Base-by-base conservation (phyloP, 139 green algal genomes). In the Prasinococcaceae sp. region DNA sequence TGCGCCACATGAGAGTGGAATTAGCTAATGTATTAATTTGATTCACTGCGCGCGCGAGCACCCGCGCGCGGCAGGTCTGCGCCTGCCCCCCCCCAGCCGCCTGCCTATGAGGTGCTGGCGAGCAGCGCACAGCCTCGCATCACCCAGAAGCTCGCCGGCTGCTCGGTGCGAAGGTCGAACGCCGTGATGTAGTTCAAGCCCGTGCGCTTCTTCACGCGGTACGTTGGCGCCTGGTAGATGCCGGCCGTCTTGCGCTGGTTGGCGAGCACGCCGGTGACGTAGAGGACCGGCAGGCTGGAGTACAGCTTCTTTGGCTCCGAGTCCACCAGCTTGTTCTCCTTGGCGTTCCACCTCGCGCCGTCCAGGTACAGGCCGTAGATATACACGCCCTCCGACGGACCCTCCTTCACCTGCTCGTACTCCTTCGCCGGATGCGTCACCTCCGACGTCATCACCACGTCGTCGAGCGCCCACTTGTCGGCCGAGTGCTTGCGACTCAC, bases 381-480 rank as follows among this genome's bases (percentile, higher is more conserved):
- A 64, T 84, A 94, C 3, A 96, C 83, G 25, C 88, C 88, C 69
- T 94, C 88, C 4, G 58, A 26, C 1, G 84, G 83, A 4, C 46
- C 62, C 24, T 89, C 83, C 55, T 79, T 81, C 14, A 94, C 61
- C 2, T 52, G 48, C 60, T 94, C 88, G 38, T 81, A 74, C 57
- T 90, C 77, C 70, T 86, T 84, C 32, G 79, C 53, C n/a, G 80
- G 78, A 66, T 84, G 72, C 19, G 81, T 92, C 22, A 93, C 82
- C 51, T 92, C 79, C 22, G 48, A 74, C n/a, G 55, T 76, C 78
- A 94, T 85, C 6, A 93, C 78, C 26, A 96, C 82, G 53, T 93
- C 84, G 61, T 96, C 88, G 50, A 96, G 65, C 16, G 84, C 81
- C 84, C 86, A 94, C 62, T 89, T 89, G 61, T 93, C 87, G n/a